A percentile compares a stretch with the other conserved stretches of the same genome.
Conservation (phyloP, 805 yeast genomes). For the Candida vaughaniae region DNA sequence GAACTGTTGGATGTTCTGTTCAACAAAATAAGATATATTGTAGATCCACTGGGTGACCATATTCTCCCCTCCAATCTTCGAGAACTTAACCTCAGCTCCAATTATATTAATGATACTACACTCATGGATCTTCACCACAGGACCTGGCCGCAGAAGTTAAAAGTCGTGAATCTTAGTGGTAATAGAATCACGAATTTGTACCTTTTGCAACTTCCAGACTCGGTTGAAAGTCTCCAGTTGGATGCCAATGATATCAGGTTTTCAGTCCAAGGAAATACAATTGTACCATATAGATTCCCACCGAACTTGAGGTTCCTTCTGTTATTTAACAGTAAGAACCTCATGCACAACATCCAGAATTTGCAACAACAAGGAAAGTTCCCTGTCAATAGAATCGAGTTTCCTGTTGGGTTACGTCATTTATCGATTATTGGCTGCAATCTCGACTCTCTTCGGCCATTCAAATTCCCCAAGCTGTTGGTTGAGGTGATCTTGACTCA, state of each 20-base stretch:
- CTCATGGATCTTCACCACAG: not conserved
- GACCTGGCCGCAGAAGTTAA: slow-evolving; percentile 13
- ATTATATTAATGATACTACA: slow-evolving; percentile 3
- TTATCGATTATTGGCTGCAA: slow-evolving; percentile 9
- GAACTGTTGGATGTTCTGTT: slow-evolving; percentile 29
- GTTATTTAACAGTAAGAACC: slow-evolving; percentile 6
- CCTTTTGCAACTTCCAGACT: slow-evolving; percentile 9
- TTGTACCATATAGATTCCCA: slow-evolving; percentile 6
- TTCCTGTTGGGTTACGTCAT: slow-evolving; percentile 5
- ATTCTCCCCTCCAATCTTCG: slow-evolving; percentile 12
- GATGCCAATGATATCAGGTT: slow-evolving; percentile 7
- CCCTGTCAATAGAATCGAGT: slow-evolving; percentile 3
- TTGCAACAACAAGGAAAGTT: not conserved
- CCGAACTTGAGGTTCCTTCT: slow-evolving; percentile 2
- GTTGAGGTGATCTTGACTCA: slow-evolving; percentile 22
- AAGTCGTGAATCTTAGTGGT: slow-evolving; percentile 10
- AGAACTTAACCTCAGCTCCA: slow-evolving; percentile 11
- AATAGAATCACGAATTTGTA: slow-evolving; percentile 8
- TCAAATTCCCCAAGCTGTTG: slow-evolving; percentile 29
- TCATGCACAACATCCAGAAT: slow-evolving; percentile 2
- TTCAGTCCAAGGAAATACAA: not conserved
- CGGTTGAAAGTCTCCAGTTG: slow-evolving; percentile 8
- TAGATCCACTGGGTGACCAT: not conserved
- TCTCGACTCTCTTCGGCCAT: slow-evolving; percentile 15
- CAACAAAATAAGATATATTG: slow-evolving; percentile 19